These are phyloP conservation scores for Rhizopogon roseolus DNA, from an alignment of 768 basidiomycete species.

Conservation along the genomic window DNA sequence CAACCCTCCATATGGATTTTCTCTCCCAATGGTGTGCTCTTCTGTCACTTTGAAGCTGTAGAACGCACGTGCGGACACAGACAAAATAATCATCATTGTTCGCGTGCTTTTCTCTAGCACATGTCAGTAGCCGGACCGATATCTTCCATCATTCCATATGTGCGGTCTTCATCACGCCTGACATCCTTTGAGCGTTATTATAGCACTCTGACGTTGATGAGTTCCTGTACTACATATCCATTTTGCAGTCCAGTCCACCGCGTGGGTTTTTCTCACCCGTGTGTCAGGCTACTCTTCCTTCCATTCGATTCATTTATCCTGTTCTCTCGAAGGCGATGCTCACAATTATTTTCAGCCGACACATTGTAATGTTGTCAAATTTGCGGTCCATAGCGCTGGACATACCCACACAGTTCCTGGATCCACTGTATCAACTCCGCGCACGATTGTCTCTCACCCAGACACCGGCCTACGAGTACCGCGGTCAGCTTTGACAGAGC, in stretches of 20 bases:
- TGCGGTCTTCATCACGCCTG: background rate
- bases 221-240: background rate
- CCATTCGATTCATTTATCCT: background rate
- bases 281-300: background rate
- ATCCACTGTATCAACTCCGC: constrained; percentile 61
- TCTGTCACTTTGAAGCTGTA: background rate
- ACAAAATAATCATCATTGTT: too few relatives aligned
- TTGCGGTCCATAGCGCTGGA: constrained; percentile 74
- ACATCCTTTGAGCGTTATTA: background rate
- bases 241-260: background rate
- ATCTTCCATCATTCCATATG: background rate
- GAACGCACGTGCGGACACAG: too few relatives aligned
- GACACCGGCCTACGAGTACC: constrained; percentile 65
- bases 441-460: constrained; percentile 64
- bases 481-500: constrained; percentile 36
- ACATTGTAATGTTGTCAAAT: constrained; percentile 63
- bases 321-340: too few relatives aligned
- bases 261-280: background rate
- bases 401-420: constrained; percentile 41
- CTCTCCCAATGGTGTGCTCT: background rate
- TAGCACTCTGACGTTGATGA: background rate
- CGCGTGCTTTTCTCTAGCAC: background rate
- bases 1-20: background rate
- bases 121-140: background rate
- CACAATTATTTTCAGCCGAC: constrained; percentile 47